These are phyloP conservation scores for Tetrastigma voinierianum DNA, from an alignment of 164 flowering plant genomes.

Conservation along the genomic window DNA sequence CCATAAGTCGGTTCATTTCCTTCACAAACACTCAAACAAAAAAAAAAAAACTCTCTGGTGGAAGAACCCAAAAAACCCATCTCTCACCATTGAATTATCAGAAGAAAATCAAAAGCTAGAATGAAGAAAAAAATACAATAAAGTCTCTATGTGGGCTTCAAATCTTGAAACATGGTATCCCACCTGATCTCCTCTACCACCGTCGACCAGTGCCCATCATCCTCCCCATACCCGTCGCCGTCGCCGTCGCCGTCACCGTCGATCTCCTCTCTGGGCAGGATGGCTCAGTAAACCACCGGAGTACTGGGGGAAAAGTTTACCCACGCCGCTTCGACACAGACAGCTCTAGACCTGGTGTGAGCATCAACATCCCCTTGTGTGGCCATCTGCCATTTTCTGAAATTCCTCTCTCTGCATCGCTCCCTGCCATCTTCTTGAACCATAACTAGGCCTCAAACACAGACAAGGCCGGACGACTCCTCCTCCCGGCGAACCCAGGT, in stretches of 20 bases:
- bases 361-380: constrained; percentile 52
- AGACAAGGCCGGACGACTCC: constrained; percentile 51
- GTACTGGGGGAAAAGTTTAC: constrained; percentile 45
- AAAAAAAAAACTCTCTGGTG: constrained; percentile 22
- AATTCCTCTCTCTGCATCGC: constrained; percentile 63
- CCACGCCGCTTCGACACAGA: constrained; percentile 2
- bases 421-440: constrained; percentile 55
- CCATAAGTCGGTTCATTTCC: constrained; percentile 12
- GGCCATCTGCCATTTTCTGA: constrained; percentile 25
- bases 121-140: constrained; percentile 7
- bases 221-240: constrained; percentile 32
- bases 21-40: constrained; percentile 14
- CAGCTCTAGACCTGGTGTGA: no score
- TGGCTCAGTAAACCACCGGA: constrained; percentile 35
- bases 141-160: constrained; percentile 56
- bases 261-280: constrained; percentile 18
- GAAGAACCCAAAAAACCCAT: constrained; percentile 31
- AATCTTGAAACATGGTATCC: constrained; percentile 65
- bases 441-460: constrained; percentile 43
- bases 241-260: constrained; percentile 11
- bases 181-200: constrained; percentile 56
- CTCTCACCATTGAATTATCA: constrained; percentile 34
- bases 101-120: constrained; percentile 1
- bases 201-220: constrained; percentile 34
- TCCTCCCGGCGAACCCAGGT: constrained; percentile 45